Evolutionary conservation across 345 rosid genomes (phyloP).

Genomic region (Cardamine occulta): DNA sequence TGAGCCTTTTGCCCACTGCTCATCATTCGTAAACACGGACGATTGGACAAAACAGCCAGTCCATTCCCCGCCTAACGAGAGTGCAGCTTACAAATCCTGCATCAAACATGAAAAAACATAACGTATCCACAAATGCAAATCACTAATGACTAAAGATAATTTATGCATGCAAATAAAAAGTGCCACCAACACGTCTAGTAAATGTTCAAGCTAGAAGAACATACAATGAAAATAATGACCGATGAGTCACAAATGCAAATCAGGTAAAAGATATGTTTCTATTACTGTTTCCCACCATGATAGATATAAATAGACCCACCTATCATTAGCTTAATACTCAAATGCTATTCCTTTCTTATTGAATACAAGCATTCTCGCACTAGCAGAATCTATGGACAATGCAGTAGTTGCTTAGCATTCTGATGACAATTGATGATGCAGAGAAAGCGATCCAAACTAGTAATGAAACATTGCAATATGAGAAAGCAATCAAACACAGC

Average conservation of each 20-base stretch:
- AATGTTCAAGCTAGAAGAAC: slow-evolving; percentile 6
- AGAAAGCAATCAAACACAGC: slow-evolving; percentile 20
- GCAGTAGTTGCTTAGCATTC: slow-evolving; percentile 13
- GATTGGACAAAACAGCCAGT: slow-evolving; percentile 65
- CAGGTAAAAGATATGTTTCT: background rate
- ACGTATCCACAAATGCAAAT: slow-evolving; percentile 14
- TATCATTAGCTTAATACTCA: background rate
- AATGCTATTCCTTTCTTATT: slow-evolving; percentile 1
- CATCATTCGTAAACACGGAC: slow-evolving; percentile 73
- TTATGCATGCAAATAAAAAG: background rate
- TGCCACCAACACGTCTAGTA: slow-evolving; percentile 13
- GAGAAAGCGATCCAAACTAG: background rate
- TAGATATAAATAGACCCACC: background rate
- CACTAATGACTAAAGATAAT: background rate
- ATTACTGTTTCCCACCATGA: background rate
- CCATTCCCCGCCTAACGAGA: slow-evolving; percentile 66
- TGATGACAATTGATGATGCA: background rate
- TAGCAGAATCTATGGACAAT: slow-evolving; percentile 4
- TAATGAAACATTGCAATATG: slow-evolving; percentile 11
- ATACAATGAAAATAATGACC: slow-evolving; percentile 1
- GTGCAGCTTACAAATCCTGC: slow-evolving; percentile 39
- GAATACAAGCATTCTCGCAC: slow-evolving; percentile 16
- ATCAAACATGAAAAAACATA: slow-evolving; percentile 9
- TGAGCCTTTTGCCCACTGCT: slow-evolving; percentile 68
- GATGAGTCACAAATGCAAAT: background rate